Evolutionary conservation across 306 rosid genomes (phyloP).

Genomic region (Ormosia emarginata): DNA sequence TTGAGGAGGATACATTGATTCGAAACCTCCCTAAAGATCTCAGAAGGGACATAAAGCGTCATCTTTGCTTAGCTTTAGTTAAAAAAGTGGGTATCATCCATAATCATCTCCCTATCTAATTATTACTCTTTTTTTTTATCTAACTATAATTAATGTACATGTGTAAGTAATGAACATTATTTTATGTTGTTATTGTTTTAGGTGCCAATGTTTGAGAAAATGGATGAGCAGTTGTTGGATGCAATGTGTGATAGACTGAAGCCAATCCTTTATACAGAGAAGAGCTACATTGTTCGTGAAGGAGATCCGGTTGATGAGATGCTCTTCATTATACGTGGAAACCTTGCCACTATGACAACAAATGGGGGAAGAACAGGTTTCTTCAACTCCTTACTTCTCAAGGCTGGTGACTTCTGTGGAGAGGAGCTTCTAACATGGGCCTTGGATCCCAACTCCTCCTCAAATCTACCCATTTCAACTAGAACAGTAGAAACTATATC

Average conservation of each 20-base stretch:
- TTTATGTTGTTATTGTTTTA: constrained; percentile 22
- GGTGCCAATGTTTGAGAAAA: constrained; percentile 68
- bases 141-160: background rate
- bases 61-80: constrained; percentile 67
- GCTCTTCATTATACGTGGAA: constrained; percentile 81
- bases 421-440: constrained; percentile 95
- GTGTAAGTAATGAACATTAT: background rate
- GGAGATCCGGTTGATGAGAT: constrained; percentile 85
- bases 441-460: constrained; percentile 59
- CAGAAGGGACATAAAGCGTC: constrained; percentile 75
- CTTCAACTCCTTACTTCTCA: constrained; percentile 45
- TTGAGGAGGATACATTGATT: constrained; percentile 65
- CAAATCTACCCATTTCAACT: constrained; percentile 65
- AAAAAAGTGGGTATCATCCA: constrained; percentile 45
- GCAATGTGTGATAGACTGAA: constrained; percentile 71
- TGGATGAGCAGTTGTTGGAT: constrained; percentile 74
- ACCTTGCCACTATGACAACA: constrained; percentile 49
- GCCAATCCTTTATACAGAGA: constrained; percentile 68
- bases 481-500: constrained; percentile 65
- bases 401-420: constrained; percentile 78
- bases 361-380: constrained; percentile 71
- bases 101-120: background rate
- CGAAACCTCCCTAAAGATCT: constrained; percentile 82
- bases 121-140: background rate
- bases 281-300: constrained; percentile 59